Conservation (phyloP, 2,329 filamentous ascomycete genomes). For the Tolypocladium amazonense region DNA sequence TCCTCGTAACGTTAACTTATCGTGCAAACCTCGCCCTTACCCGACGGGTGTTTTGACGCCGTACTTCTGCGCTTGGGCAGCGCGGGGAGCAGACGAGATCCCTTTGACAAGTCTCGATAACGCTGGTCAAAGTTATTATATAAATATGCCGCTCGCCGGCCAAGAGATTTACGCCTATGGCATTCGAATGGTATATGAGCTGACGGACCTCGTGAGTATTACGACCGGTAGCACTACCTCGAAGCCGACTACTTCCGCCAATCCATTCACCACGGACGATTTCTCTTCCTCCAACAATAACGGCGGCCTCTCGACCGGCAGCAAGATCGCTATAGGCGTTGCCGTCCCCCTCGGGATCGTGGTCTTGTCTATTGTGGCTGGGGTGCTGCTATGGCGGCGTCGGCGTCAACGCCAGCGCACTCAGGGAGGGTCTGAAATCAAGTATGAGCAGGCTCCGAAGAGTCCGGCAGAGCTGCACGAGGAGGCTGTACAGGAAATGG, state of each 20-base stretch:
- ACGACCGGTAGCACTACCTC: conserved; percentile 2
- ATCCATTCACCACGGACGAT: not conserved
- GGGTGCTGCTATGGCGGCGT: conserved; percentile 16
- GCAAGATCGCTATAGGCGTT: conserved; percentile 17
- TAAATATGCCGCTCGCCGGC: no score
- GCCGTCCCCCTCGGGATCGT: conserved; percentile 18
- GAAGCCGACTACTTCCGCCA: not conserved
- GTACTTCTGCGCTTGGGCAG: no score
- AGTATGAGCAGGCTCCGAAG: not conserved
- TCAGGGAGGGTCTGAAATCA: not conserved
- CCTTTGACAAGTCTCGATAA: no score
- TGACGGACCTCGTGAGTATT: conserved; percentile 11
- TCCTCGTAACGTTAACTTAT: conserved; percentile 12
- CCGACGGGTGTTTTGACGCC: no score
- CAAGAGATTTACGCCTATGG: conserved; percentile 24
- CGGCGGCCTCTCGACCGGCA: conserved; percentile 10
- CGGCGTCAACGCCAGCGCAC: not conserved
- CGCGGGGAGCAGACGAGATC: no score
- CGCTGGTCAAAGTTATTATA: no score
- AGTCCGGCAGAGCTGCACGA: not conserved
- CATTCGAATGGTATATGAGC: conserved; percentile 22
- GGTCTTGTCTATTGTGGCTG: conserved; percentile 11
- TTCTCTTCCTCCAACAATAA: not conserved
- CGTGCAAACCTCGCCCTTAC: conserved; percentile 10
- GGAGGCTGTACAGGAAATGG: not conserved